Conservation (phyloP, 1,284 basidiomycete species). For the Marasmius tenuissimus region DNA sequence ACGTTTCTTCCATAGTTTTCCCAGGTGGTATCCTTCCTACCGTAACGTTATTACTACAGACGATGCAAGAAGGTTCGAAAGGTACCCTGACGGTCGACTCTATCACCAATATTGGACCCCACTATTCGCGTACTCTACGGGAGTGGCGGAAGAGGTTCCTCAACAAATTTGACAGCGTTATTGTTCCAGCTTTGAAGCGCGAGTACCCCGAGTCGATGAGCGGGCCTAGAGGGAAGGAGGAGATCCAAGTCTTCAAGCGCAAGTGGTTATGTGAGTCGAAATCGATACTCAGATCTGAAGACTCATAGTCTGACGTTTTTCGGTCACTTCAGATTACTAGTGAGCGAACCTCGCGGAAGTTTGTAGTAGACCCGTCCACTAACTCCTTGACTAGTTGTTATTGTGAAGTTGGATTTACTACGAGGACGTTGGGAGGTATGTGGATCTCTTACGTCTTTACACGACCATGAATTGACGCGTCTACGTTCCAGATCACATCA, state of each 20-base stretch:
- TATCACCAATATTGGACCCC: slow-evolving; percentile 77
- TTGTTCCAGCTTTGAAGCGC: slow-evolving; percentile 60
- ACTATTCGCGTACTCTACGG: slow-evolving; percentile 82
- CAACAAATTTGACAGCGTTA: slow-evolving; percentile 59
- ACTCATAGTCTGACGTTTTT: neutral
- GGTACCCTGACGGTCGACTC: slow-evolving; percentile 70
- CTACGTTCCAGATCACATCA: slow-evolving; percentile 48
- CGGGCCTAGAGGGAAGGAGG: slow-evolving; percentile 43
- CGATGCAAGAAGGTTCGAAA: slow-evolving; percentile 53
- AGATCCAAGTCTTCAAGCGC: slow-evolving; percentile 75
- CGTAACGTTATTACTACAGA: slow-evolving; percentile 59
- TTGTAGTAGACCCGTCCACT: neutral
- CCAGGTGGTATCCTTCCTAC: slow-evolving; percentile 78
- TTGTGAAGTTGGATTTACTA: slow-evolving; percentile 76
- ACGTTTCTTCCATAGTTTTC: slow-evolving; percentile 51
- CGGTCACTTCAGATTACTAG: slow-evolving; percentile 38
- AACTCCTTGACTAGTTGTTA: slow-evolving; percentile 53
- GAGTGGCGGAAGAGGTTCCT: slow-evolving; percentile 76
- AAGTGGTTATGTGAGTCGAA: slow-evolving; percentile 75
- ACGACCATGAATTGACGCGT: neutral
- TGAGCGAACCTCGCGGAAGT: slow-evolving; percentile 21
- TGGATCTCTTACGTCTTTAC: neutral
- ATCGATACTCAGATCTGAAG: neutral
- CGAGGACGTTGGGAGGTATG: slow-evolving; percentile 66
- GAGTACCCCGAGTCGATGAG: slow-evolving; percentile 63